These are phyloP conservation scores for Aspergillus ostianus DNA, from an alignment of 495 filamentous ascomycete species.

Conservation along the genomic window DNA sequence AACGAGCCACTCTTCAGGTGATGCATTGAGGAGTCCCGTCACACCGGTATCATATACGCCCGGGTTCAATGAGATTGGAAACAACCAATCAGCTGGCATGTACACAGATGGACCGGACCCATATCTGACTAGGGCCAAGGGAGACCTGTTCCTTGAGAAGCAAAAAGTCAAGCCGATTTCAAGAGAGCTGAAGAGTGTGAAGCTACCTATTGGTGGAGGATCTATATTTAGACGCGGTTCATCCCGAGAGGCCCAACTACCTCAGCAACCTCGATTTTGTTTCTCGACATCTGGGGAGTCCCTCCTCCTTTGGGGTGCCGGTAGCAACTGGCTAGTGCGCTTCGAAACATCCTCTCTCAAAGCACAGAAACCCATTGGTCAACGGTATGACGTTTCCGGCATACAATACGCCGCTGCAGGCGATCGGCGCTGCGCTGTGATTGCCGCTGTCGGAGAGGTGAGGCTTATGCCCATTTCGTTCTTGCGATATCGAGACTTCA, in stretches of 20 bases:
- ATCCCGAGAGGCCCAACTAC: constrained; percentile 15
- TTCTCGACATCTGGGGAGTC: constrained; percentile 23
- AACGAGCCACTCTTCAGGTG: constrained; percentile 23
- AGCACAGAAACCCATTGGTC: constrained; percentile 15
- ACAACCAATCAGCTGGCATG: constrained; percentile 14
- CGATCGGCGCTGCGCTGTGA: constrained; percentile 21
- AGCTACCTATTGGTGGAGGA: constrained; percentile 16
- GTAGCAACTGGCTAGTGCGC: constrained; percentile 22
- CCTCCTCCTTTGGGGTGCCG: constrained; percentile 25
- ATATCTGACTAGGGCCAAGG: constrained; percentile 11
- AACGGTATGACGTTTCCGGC: constrained; percentile 25
- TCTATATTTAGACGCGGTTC: constrained; percentile 18
- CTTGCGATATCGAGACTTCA: neutral
- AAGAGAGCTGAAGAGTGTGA: constrained; percentile 21
- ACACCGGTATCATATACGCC: constrained; percentile 10
- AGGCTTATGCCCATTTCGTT: neutral
- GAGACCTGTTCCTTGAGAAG: constrained; percentile 17
- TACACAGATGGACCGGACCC: constrained; percentile 10
- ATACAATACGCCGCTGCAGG: constrained; percentile 25
- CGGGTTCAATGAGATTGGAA: constrained; percentile 14
- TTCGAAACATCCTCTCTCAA: constrained; percentile 17
- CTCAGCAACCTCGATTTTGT: constrained; percentile 20
- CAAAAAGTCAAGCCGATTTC: constrained; percentile 19
- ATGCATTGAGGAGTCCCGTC: constrained; percentile 16
- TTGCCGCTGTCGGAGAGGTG: constrained; percentile 26